Evolutionary conservation across 306 rosid species (phyloP).

Genomic region (Prunus armeniaca): DNA sequence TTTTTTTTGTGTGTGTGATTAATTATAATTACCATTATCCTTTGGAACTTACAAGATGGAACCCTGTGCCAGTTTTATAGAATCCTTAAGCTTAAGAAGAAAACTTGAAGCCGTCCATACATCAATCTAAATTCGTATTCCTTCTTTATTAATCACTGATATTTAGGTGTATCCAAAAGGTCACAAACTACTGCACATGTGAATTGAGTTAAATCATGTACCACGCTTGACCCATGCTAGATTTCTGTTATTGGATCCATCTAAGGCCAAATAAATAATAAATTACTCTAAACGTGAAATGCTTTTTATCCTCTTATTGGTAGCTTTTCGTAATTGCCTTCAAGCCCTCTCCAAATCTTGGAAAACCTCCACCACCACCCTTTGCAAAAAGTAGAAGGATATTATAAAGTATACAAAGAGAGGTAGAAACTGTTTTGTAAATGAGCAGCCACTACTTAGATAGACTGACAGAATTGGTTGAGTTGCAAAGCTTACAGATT

Average conservation of each 20-base stretch:
- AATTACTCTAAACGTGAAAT: background rate
- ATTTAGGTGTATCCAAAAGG: background rate
- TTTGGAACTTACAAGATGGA: background rate
- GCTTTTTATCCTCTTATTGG: background rate
- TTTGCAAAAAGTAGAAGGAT: background rate
- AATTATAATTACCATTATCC: background rate
- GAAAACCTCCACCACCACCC: background rate
- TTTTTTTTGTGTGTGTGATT: constrained; percentile 3
- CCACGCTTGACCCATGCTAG: background rate
- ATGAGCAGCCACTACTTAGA: background rate
- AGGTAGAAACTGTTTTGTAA: constrained; percentile 1
- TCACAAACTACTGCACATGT: background rate
- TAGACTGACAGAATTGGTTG: background rate
- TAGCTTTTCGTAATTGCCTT: background rate
- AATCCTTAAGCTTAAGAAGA: background rate
- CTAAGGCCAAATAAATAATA: background rate
- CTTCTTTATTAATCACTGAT: background rate
- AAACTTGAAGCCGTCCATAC: background rate
- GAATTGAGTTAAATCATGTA: background rate
- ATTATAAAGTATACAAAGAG: background rate
- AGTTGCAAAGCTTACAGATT: background rate
- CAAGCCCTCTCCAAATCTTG: background rate
- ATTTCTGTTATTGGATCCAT: background rate
- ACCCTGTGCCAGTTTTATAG: background rate
- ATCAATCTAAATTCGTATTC: background rate